Evolutionary conservation across 768 basidiomycete genomes (phyloP).

Genomic region (Termitomyces sp.): DNA sequence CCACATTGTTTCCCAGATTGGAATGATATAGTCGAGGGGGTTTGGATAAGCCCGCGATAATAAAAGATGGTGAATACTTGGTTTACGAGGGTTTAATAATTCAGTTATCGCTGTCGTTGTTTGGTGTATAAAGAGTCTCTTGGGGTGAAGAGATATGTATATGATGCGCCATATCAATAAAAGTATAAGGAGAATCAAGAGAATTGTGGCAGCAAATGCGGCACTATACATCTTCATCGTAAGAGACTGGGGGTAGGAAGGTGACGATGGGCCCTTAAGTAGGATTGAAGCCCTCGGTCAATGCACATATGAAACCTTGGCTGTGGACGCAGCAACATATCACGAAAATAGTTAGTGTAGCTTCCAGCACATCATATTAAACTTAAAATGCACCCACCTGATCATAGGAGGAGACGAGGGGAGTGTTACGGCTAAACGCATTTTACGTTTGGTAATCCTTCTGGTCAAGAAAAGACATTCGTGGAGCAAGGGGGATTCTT

Average conservation of each 20-base stretch:
- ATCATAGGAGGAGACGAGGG: not conserved
- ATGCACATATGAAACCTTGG: not conserved
- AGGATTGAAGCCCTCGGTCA: not conserved
- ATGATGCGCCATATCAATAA: not conserved
- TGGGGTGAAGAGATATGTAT: not conserved
- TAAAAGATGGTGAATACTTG: constrained; percentile 16
- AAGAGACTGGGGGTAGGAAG: not conserved
- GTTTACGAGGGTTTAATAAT: constrained; percentile 12
- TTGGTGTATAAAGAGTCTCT: not conserved
- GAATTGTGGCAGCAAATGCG: not conserved
- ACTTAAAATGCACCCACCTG: not conserved
- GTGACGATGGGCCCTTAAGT: not conserved
- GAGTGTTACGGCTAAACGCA: not conserved
- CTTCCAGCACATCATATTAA: not conserved
- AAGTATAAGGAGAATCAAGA: not conserved
- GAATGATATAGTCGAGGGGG: constrained; percentile 50
- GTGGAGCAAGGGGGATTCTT: not conserved
- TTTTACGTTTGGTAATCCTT: not conserved
- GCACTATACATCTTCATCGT: not conserved
- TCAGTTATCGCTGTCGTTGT: not conserved
- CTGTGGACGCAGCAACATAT: not conserved
- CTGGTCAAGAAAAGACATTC: not conserved
- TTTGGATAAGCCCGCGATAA: constrained; percentile 31
- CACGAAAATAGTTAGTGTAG: not conserved
- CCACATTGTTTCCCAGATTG: constrained; percentile 61